Base-by-base conservation (phyloP, 2,329 filamentous ascomycete genomes). In the Orbilia brochopaga region DNA sequence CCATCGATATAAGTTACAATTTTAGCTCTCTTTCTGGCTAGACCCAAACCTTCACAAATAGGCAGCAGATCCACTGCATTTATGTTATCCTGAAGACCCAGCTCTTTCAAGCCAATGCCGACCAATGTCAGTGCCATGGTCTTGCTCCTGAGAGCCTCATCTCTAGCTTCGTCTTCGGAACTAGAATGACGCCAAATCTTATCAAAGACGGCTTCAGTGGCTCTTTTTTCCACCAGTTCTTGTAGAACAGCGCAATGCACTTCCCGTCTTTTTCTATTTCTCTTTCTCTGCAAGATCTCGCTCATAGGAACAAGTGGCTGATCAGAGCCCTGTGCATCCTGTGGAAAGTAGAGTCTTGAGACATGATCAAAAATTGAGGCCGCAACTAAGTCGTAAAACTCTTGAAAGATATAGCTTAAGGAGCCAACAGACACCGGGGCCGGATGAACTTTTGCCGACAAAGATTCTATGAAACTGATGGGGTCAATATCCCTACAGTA, bases 121-220 rank as follows among this genome's bases (percentile, higher is more conserved):
- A 99, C 91, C n/a, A 99, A 35, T 11, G 44, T 51, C 50, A 99
- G 81, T 0, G 94, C 92, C 19, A 93, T 93, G 1, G 92, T 97
- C 77, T 96, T 94, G 8, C 94, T 99, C 30, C 94, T 87, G 56
- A 99, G 83, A 78, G 96, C 97, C 77, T 96, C 92, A 78, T 99
- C 94, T 77, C 93, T 86, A 11, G 94, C 92, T 79, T 97, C 93
- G 78, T 99, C 94, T 77, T 97, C 88, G 0, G 93, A 96, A 78
- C 85, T 94, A 69, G 89, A 87, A 79, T 99, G 94, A 52, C 92
- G 87, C 85, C 93, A 99, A 78, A 99, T 91, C 74, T 90, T 88
- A 66, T 88, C 85, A 78, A 97, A 97, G 51, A 93, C 88, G 59
- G 88, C 87, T 78, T 96, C 91, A 77, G 91, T 95, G 10, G 92